phyloP scores from a whole-genome alignment of 1,284 basidiomycete species.

The Apiotrichum akiyoshidainum region DNA sequence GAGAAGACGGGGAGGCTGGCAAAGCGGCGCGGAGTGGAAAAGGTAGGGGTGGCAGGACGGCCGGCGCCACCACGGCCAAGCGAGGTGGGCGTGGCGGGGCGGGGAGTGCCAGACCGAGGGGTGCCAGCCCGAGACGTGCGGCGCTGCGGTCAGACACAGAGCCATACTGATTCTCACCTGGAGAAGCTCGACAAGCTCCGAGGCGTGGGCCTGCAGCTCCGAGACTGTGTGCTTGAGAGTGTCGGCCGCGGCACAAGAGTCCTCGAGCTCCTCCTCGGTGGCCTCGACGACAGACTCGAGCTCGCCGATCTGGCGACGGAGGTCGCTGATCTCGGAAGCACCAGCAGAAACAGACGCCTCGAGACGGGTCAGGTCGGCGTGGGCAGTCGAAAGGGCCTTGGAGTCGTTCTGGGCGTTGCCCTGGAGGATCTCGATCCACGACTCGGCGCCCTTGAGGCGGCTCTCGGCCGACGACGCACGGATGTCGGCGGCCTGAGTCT shows the following conservation, averaged over 20 bases:
- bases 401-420: neutral
- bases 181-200: constrained; percentile 2
- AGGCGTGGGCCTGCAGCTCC: constrained; percentile 1
- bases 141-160: neutral
- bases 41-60: constrained; percentile 1
- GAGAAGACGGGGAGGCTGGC: neutral
- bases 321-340: neutral
- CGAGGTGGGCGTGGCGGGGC: neutral
- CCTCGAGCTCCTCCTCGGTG: constrained; percentile 4
- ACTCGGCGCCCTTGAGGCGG: neutral
- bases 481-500: neutral
- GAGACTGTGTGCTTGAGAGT: constrained; percentile 1
- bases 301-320: neutral
- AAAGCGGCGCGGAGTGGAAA: constrained; percentile 1
- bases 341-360: neutral
- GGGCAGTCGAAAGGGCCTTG: neutral
- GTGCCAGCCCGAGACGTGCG: constrained; percentile 3
- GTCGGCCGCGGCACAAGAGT: constrained; percentile 1
- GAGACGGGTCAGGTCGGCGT: neutral
- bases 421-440: neutral
- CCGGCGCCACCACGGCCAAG: neutral
- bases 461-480: neutral
- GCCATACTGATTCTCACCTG: neutral
- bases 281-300: constrained; percentile 4
- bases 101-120: constrained; percentile 2